Evolutionary conservation across 805 yeast species (phyloP).

Genomic region (Candida montana): DNA sequence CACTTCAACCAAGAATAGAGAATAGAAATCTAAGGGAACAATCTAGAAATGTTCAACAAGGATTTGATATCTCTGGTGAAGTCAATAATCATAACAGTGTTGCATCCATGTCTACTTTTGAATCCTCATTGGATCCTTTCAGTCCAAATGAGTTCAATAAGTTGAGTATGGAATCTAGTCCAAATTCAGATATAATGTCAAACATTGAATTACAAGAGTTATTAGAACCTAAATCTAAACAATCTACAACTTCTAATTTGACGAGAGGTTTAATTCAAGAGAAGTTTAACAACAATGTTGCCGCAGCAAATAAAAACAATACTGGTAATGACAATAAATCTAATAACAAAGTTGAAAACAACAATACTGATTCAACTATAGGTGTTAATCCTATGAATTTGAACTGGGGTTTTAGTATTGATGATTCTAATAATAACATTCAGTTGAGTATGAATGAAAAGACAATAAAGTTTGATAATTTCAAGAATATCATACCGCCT

Average conservation of each 20-base stretch:
- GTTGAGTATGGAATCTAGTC: conserved; percentile 18
- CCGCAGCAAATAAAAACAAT: neutral
- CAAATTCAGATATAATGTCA: conserved; percentile 2
- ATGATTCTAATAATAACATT: conserved; percentile 13
- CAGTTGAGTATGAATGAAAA: conserved; percentile 13
- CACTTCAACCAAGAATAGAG: conserved; percentile 27
- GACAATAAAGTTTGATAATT: conserved; percentile 12
- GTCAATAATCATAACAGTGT: conserved; percentile 3
- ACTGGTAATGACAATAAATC: neutral
- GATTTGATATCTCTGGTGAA: conserved; percentile 1
- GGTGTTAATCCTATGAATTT: conserved; percentile 36
- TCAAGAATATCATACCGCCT: neutral
- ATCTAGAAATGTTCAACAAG: conserved; percentile 18
- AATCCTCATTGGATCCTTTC: conserved; percentile 6
- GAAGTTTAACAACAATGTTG: neutral
- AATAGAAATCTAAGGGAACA: conserved; percentile 26
- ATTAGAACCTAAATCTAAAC: neutral
- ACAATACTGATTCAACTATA: conserved; percentile 13
- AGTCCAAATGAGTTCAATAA: conserved; percentile 12
- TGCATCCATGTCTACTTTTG: conserved; percentile 9
- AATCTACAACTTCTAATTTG: conserved; percentile 18
- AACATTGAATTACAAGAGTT: neutral
- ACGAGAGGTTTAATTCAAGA: conserved; percentile 15
- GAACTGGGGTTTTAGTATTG: conserved; percentile 35
- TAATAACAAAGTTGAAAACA: neutral